phyloP scores from a whole-genome alignment of 345 rosid genomes.

The Ceriops zippeliana region DNA sequence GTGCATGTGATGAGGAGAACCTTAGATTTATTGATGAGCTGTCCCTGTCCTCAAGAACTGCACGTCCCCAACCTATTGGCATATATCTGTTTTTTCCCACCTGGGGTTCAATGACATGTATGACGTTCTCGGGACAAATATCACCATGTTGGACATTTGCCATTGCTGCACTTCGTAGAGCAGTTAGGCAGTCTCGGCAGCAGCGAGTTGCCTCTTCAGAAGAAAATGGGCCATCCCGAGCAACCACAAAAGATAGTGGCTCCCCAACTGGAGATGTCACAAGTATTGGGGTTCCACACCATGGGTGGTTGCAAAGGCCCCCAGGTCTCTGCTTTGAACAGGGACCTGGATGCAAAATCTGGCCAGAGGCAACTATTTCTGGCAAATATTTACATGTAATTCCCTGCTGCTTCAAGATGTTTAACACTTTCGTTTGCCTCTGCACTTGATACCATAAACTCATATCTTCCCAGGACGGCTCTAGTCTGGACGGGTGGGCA shows the following conservation, averaged over 20 bases:
- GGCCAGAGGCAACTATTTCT: slow-evolving; percentile 47
- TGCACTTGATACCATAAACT: slow-evolving; percentile 67
- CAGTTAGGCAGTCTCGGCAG: slow-evolving; percentile 56
- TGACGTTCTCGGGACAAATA: slow-evolving; percentile 54
- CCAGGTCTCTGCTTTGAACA: slow-evolving; percentile 45
- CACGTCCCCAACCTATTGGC: slow-evolving; percentile 58
- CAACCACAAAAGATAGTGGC: slow-evolving; percentile 42
- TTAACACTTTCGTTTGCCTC: slow-evolving; percentile 62
- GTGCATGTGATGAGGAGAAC: slow-evolving; percentile 60
- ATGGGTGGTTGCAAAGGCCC: slow-evolving; percentile 54
- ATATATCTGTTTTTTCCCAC: slow-evolving; percentile 31
- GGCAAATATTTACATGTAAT: slow-evolving; percentile 47
- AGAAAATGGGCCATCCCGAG: slow-evolving; percentile 39
- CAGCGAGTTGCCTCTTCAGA: slow-evolving; percentile 47
- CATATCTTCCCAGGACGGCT: slow-evolving; percentile 69
- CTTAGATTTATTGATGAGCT: slow-evolving; percentile 56
- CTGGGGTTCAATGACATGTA: slow-evolving; percentile 29
- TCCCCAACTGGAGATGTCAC: slow-evolving; percentile 57
- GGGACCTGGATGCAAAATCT: slow-evolving; percentile 51
- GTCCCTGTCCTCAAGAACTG: slow-evolving; percentile 61
- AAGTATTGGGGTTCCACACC: slow-evolving; percentile 64
- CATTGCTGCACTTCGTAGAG: slow-evolving; percentile 45
- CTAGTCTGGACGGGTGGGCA: slow-evolving; percentile 56
- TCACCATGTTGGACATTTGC: slow-evolving; percentile 61
- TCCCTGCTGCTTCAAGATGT: slow-evolving; percentile 48